These are phyloP conservation scores for Santalum album DNA, from an alignment of 164 flowering plant genomes.

Conservation along the genomic window DNA sequence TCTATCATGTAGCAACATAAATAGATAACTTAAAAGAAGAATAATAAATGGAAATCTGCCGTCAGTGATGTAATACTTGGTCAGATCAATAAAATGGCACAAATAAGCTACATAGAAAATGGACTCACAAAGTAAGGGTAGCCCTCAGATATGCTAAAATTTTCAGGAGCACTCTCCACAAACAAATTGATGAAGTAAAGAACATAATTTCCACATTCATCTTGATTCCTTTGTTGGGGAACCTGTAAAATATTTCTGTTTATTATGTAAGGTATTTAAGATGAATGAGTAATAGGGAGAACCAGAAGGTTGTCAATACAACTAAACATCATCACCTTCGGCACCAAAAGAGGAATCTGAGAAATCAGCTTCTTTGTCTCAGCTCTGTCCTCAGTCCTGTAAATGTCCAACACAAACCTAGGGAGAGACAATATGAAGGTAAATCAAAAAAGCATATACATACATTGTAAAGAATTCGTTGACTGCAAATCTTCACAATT, in stretches of 20 bases:
- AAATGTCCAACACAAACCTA: slow-evolving; percentile 65
- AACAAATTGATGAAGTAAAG: slow-evolving; percentile 57
- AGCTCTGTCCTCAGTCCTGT: slow-evolving; percentile 30
- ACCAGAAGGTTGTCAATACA: not conserved
- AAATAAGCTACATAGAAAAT: not conserved
- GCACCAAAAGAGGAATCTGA: slow-evolving; percentile 60
- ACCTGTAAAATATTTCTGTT: slow-evolving; percentile 33
- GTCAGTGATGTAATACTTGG: no score
- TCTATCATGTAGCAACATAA: no score
- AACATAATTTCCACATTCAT: slow-evolving; percentile 65
- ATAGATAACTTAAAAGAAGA: no score
- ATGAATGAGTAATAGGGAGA: not conserved
- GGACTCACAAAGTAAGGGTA: slow-evolving; percentile 62
- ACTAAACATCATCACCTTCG: slow-evolving; percentile 38
- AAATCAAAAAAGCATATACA: no score
- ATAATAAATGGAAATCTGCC: no score
- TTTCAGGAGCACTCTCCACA: slow-evolving; percentile 51
- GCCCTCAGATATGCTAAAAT: slow-evolving; percentile 35
- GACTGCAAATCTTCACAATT: no score
- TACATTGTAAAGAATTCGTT: no score
- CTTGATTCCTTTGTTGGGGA: slow-evolving; percentile 58
- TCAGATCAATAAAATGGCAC: no score
- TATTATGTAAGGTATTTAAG: not conserved
- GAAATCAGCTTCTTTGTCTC: slow-evolving; percentile 20
- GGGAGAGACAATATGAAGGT: no score